Evolutionary conservation across 2,329 filamentous ascomycete genomes (phyloP).

Genomic region (Ophiostoma montium): DNA sequence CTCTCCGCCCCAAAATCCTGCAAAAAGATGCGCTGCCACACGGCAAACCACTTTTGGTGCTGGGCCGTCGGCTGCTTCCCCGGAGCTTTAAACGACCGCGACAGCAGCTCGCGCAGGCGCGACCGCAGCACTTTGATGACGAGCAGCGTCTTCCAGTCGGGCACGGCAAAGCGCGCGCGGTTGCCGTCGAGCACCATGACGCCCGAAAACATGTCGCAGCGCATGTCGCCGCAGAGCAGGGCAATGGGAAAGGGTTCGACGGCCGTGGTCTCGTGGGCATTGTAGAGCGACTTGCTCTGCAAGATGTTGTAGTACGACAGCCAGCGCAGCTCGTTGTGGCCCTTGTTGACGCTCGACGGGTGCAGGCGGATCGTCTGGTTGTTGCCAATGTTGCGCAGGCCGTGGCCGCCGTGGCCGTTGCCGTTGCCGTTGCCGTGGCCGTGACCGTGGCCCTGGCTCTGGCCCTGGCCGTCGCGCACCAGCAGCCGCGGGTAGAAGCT

Average conservation of each 20-base stretch:
- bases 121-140: conserved; percentile 70
- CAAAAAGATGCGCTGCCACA: conserved; percentile 58
- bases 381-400: conserved; percentile 81
- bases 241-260: conserved; percentile 72
- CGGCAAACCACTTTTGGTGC: conserved; percentile 59
- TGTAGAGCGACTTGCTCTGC: conserved; percentile 79
- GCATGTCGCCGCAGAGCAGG: conserved; percentile 75
- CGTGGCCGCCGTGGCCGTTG: conserved; percentile 46
- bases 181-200: conserved; percentile 81
- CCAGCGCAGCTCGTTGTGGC: conserved; percentile 54
- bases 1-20: conserved; percentile 26
- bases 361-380: conserved; percentile 83
- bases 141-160: conserved; percentile 82
- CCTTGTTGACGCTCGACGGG: conserved; percentile 79
- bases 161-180: conserved; percentile 65
- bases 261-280: conserved; percentile 77
- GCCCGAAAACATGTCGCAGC: conserved; percentile 81
- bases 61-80: conserved; percentile 48
- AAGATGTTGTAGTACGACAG: conserved; percentile 96
- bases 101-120: conserved; percentile 62
- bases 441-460: no score
- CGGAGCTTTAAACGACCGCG: conserved; percentile 53
- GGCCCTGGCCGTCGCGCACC: conserved; percentile 63
- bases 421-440: no score
- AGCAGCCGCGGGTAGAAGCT: conserved; percentile 94